Base-by-base conservation (phyloP, 176 grass and related monocot species). In the Thalia dealbata region DNA sequence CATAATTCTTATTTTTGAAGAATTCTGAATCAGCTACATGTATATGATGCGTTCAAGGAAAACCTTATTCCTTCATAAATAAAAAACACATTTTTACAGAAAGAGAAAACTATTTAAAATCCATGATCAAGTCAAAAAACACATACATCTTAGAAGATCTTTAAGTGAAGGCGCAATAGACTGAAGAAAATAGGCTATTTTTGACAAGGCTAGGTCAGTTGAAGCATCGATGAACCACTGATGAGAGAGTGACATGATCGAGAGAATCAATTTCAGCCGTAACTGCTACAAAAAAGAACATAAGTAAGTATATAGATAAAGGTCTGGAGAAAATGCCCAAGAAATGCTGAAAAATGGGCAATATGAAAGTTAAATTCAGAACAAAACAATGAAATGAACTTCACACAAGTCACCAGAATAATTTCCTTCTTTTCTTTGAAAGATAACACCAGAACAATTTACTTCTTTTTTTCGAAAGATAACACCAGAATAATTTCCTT, bases 151-250 rank as follows among this genome's bases (percentile, higher is more conserved):
- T 61, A 92, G 80, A 81, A 30, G 71, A 72, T 83, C 88, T 80
- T 82, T 92, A 76, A 97, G 43, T 82, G 83, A 80, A 84, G 90
- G 90, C 15, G 83, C 82, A 24, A 91, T 88, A 81, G 67, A 86
- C 74, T 86, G 90, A 72, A 92, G 85, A 67, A 97, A 97, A 38
- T 71, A 84, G 77, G 90, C 82, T 55, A 91, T 64, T 92, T 83
- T 91, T 64, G 87, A 88, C 72, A 93, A 77, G 55, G 78, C 88
- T 70, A 89, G 61, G 82, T 84, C 73, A 64, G 87, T 83, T 59
- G 90, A 78, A 28, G 76, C 67, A 80, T 72, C 56, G 69, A 71
- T 73, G 78, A 88, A 91, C 50, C 87, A 86, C 68, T 93, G 79
- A 43, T 84, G 70, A 52, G 77, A 84, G 79, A 83, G 59, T 41